Evolutionary conservation across 1,284 basidiomycete genomes (phyloP).

Genomic region (Austroboletus novae-zelandiae): DNA sequence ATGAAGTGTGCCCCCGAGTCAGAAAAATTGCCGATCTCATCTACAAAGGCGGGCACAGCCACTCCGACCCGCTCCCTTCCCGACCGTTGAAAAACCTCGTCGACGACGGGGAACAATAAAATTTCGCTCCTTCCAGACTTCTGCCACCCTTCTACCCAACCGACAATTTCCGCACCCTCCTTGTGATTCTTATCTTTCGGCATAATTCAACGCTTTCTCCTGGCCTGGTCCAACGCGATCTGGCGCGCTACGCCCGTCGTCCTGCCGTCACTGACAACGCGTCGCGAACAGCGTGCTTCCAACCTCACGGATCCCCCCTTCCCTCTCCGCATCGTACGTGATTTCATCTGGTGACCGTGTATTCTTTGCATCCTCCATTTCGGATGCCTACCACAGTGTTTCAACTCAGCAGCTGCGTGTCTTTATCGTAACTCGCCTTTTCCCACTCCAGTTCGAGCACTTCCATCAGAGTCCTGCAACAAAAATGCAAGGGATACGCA

Average conservation of each 20-base stretch:
- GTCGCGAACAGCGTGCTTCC: background rate
- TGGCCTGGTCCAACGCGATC: background rate
- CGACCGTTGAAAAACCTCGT: background rate
- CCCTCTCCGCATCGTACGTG: conserved; percentile 3
- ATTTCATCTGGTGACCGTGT: conserved; percentile 12
- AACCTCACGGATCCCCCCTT: background rate
- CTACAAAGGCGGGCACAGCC: conserved; percentile 3
- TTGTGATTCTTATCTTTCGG: background rate
- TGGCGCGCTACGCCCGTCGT: background rate
- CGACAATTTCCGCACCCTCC: conserved; percentile 10
- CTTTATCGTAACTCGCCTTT: conserved; percentile 9
- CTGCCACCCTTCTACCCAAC: conserved; percentile 9
- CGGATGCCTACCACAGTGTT: conserved; percentile 4
- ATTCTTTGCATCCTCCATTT: no score
- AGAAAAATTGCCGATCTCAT: no score
- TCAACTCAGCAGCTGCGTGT: conserved; percentile 13
- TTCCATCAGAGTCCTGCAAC: background rate
- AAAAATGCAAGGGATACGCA: conserved; percentile 11
- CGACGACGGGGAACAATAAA: background rate
- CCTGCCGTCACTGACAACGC: background rate
- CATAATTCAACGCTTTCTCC: background rate
- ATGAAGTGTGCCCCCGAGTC: no score
- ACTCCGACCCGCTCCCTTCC: background rate
- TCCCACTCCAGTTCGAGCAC: conserved; percentile 11
- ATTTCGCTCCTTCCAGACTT: conserved; percentile 5